A percentile compares a stretch with the other conserved stretches of the same genome.
phyloP scores from a whole-genome alignment of 2,329 filamentous ascomycete genomes.

The Fusarium protoensiforme region DNA sequence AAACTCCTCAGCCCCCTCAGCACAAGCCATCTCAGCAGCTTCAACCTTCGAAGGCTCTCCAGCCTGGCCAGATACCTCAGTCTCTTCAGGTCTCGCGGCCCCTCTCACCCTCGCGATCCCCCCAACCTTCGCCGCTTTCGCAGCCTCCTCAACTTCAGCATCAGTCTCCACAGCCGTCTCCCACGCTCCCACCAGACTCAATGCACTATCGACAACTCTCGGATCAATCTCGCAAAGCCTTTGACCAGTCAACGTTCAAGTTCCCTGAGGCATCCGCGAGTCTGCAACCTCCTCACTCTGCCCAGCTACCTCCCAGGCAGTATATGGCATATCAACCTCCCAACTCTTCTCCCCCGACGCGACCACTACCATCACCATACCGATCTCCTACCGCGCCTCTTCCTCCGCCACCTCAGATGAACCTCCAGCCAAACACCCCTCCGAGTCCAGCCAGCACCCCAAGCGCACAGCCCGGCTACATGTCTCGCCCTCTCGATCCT shows the following conservation, averaged over 20 bases:
- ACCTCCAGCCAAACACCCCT: slow-evolving; percentile 18
- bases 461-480: slow-evolving; percentile 26
- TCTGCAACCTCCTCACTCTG: slow-evolving; percentile 8
- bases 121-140: slow-evolving; percentile 31
- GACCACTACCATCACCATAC: slow-evolving; percentile 26
- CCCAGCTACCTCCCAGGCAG: slow-evolving; percentile 17
- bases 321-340: slow-evolving; percentile 33
- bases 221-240: background rate
- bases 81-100: slow-evolving; percentile 18
- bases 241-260: background rate
- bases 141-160: slow-evolving; percentile 28
- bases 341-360: slow-evolving; percentile 19
- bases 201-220: slow-evolving; percentile 8
- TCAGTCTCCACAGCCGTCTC: slow-evolving; percentile 24
- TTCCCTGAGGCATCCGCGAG: slow-evolving; percentile 1
- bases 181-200: slow-evolving; percentile 5
- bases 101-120: slow-evolving; percentile 28
- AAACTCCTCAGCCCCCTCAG: slow-evolving; percentile 27
- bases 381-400: slow-evolving; percentile 24
- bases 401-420: slow-evolving; percentile 24
- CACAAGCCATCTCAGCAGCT: slow-evolving; percentile 10
- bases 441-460: slow-evolving; percentile 1
- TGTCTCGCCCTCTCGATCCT: slow-evolving; percentile 36
- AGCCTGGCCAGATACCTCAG: slow-evolving; percentile 27
- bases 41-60: slow-evolving; percentile 26